A percentile compares a stretch with the other conserved stretches of the same genome.
These are phyloP conservation scores for Funneliformis caledonium DNA, from an alignment of 371 early-diverging fungal genomes.

Conservation along the genomic window DNA sequence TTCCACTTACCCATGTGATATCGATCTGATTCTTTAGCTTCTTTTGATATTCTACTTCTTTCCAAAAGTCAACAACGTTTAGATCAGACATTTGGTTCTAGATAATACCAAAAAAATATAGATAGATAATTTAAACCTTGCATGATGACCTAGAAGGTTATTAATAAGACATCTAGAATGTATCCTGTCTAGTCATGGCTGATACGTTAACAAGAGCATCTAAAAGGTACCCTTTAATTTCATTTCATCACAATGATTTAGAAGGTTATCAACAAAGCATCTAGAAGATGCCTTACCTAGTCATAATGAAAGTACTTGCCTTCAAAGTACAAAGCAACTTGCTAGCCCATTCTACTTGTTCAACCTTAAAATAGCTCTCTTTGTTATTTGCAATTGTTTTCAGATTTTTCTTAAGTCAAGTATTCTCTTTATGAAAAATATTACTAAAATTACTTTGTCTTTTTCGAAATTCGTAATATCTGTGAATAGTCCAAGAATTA, in stretches of 20 bases:
- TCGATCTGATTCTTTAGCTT: conserved; percentile 31
- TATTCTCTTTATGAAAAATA: conserved; percentile 33
- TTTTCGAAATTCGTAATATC: conserved; percentile 39
- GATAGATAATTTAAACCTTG: background rate
- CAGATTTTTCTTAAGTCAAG: conserved; percentile 27
- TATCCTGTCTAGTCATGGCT: conserved; percentile 7
- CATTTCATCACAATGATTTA: background rate
- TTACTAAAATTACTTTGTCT: conserved; percentile 28
- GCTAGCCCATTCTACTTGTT: conserved; percentile 19
- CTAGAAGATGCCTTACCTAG: conserved; percentile 2
- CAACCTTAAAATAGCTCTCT: conserved; percentile 19
- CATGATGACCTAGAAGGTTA: conserved; percentile 24
- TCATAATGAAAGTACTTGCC: conserved; percentile 20
- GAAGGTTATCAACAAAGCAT: conserved; percentile 27
- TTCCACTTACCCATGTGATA: conserved; percentile 13
- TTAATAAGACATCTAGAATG: conserved; percentile 10
- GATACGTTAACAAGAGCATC: background rate
- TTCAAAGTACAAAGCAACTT: conserved; percentile 27
- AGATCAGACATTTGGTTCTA: conserved; percentile 27
- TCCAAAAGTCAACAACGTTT: conserved; percentile 25
- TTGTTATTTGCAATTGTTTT: conserved; percentile 22
- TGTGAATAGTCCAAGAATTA: conserved; percentile 25
- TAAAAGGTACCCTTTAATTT: background rate
- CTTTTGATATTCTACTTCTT: conserved; percentile 20
- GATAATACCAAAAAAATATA: conserved; percentile 12